Base-by-base conservation (phyloP, 208 protist genomes). In the Novymonas esmeraldas region DNA sequence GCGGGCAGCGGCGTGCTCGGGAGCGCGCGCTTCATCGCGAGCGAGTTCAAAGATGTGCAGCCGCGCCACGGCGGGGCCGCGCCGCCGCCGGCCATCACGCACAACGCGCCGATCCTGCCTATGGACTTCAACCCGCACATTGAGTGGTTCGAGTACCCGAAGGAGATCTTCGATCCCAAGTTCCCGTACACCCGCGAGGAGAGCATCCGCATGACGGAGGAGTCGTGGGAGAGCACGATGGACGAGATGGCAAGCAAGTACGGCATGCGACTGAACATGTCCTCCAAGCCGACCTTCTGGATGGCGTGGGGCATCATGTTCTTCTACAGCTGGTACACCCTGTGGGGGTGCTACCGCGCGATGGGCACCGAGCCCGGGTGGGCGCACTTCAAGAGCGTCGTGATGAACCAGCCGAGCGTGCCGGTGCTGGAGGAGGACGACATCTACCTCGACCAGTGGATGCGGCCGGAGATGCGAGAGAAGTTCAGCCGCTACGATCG, bases 61-160 rank as follows among this genome's bases (percentile, higher is more conserved):
- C 62, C 74, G 4, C 54, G 41, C 46, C 70, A 28, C 66, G 46
- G 72, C 4, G 49, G 64, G 10, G 76, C 75, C 9, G 63, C 73
- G 16, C 73, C 76, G 55, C 85, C 86, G 18, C 91, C 91, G 49
- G 78, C 79, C 29, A 90, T 94, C 54, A 57, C 62, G 48, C 73
- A 92, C 73, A 93, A 94, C 65, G 91, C 93, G 46, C 91, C 87
- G 7, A 64, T 96, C n/a, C 44, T 87, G 26, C 91, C 91, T 0
- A 92, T 96, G 80, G 91, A 96, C 81, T 94, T 96, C 73, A 96
- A 94, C 69, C 91, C 91, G 5, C 91, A 96, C 71, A 96, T 96
- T 68, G 87, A 96, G 70, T 96, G 87, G 87, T 96, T 93, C 67
- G 91, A 96, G 72, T 96, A 92, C 66, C 91, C 91, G 0, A 96